These are phyloP conservation scores for Podaxis mareebaensis DNA, from an alignment of 768 basidiomycete genomes.

Conservation along the genomic window DNA sequence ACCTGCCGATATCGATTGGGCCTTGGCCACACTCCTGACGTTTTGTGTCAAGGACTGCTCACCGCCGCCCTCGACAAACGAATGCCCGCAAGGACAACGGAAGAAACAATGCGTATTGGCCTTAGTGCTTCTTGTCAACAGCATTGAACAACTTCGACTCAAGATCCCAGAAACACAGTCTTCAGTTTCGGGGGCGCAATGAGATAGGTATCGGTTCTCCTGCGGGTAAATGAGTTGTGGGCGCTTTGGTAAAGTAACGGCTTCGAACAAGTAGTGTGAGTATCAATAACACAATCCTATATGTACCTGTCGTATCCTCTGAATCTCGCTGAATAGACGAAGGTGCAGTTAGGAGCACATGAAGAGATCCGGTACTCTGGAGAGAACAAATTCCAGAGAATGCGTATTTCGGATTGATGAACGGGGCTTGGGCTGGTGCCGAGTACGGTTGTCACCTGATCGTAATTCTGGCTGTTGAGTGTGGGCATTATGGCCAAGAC, in stretches of 20 bases:
- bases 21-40: slow-evolving; percentile 1
- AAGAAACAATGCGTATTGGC: background rate
- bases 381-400: background rate
- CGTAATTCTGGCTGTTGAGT: background rate
- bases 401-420: background rate
- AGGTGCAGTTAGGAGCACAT: background rate
- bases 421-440: background rate
- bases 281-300: background rate
- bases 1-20: background rate
- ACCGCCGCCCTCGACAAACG: background rate
- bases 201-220: background rate
- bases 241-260: background rate
- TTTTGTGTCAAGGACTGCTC: slow-evolving; percentile 2
- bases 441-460: background rate
- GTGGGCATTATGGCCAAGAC: background rate
- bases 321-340: background rate
- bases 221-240: background rate
- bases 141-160: background rate
- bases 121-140: background rate
- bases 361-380: background rate
- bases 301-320: background rate
- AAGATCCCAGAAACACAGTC: background rate
- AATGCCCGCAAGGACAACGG: background rate
- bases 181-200: background rate
- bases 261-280: background rate